A percentile compares a stretch with the other conserved stretches of the same genome.
These are phyloP conservation scores for Musa balbisiana DNA, from an alignment of 202 grass and related monocot genomes.

Conservation along the genomic window DNA sequence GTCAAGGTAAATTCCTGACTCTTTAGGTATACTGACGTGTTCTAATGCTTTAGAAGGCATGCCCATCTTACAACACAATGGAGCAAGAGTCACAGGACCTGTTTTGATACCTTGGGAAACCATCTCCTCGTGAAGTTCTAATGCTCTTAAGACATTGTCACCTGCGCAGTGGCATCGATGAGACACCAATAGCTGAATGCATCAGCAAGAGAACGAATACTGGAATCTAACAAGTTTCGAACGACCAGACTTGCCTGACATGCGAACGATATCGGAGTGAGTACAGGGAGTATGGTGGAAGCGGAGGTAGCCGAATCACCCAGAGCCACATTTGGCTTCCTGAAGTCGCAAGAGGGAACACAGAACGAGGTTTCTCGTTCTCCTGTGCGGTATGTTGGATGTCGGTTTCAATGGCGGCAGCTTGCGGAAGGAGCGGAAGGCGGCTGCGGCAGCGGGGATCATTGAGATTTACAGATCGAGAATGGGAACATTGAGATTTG, in stretches of 20 bases:
- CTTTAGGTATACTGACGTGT: slow-evolving; percentile 1
- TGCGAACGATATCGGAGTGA: not conserved
- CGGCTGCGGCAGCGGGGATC: not conserved
- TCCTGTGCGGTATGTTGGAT: not conserved
- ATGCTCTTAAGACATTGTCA: not conserved
- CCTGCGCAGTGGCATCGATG: not conserved
- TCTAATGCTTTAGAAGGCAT: slow-evolving; percentile 1
- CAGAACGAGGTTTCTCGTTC: not conserved
- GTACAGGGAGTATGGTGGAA: not conserved
- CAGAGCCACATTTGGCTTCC: slow-evolving; percentile 3
- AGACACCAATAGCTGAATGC: slow-evolving; percentile 9
- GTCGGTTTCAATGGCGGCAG: not conserved
- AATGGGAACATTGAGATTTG: not conserved
- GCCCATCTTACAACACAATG: slow-evolving; percentile 11
- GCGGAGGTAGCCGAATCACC: not conserved
- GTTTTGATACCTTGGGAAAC: not conserved
- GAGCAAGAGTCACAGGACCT: slow-evolving; percentile 4
- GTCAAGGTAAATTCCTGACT: slow-evolving; percentile 8
- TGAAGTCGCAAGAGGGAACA: not conserved
- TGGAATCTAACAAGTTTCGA: not conserved
- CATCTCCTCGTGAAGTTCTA: slow-evolving; percentile 16
- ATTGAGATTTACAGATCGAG: too few species aligned
- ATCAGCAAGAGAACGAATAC: not conserved
- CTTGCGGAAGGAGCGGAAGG: not conserved
- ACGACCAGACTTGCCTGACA: not conserved